phyloP scores from a whole-genome alignment of 495 filamentous ascomycete genomes.

The Elasticomyces elasticus region DNA sequence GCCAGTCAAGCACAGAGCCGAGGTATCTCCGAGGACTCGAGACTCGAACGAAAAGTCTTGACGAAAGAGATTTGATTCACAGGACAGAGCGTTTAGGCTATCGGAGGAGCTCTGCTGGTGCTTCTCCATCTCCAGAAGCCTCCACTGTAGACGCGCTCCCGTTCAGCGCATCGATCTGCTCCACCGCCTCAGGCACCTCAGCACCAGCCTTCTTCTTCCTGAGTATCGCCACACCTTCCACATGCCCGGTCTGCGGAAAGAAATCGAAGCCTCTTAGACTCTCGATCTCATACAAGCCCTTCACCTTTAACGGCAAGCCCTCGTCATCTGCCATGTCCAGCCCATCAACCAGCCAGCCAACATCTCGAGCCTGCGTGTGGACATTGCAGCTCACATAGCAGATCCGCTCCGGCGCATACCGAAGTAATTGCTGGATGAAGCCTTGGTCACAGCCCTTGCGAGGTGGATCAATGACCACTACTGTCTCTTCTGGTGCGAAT shows the following conservation, averaged over 20 bases:
- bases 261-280: conserved; percentile 91
- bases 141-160: background rate
- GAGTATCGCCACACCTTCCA: conserved; percentile 85
- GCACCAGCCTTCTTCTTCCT: background rate
- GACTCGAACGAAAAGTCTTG: background rate
- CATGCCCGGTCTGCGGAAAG: conserved; percentile 95
- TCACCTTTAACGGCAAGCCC: conserved; percentile 36
- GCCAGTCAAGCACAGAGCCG: background rate
- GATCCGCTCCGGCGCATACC: conserved; percentile 63
- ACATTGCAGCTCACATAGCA: conserved; percentile 97
- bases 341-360: conserved; percentile 70
- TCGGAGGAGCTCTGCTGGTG: background rate
- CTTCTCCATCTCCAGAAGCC: background rate
- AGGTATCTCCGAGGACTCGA: background rate
- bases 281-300: conserved; percentile 72
- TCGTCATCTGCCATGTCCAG: conserved; percentile 30
- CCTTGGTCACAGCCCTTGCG: conserved; percentile 84
- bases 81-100: background rate
- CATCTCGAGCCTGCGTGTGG: conserved; percentile 90
- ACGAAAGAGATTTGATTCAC: background rate
- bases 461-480: conserved; percentile 86
- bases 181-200: conserved; percentile 34
- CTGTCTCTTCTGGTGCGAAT: conserved; percentile 68
- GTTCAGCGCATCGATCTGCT: conserved; percentile 43
- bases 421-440: conserved; percentile 71